A percentile compares a stretch with the other conserved stretches of the same genome.
These are phyloP conservation scores for Teunomyces tritomae DNA, from an alignment of 805 yeast species.

Conservation along the genomic window DNA sequence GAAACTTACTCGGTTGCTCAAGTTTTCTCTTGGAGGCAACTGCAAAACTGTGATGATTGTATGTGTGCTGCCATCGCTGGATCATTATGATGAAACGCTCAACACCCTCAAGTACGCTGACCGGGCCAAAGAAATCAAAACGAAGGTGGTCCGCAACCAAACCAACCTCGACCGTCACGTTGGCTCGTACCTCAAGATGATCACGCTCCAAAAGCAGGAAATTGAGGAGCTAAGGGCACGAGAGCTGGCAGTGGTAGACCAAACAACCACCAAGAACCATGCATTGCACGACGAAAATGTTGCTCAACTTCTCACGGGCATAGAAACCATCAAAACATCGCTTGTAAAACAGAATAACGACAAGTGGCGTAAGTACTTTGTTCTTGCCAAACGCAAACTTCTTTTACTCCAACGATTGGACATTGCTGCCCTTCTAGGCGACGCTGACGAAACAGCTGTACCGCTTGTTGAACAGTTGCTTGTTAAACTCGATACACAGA, in stretches of 20 bases:
- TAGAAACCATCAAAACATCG: conserved; percentile 40
- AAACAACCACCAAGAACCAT: conserved; percentile 33
- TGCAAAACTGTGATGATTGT: conserved; percentile 96
- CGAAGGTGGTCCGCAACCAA: conserved; percentile 70
- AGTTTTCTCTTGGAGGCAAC: conserved; percentile 89
- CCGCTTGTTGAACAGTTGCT: conserved; percentile 30
- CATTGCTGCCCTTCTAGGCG: conserved; percentile 16
- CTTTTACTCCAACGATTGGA: conserved; percentile 44
- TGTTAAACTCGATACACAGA: conserved; percentile 40
- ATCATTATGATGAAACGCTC: conserved; percentile 88
- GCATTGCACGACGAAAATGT: conserved; percentile 38
- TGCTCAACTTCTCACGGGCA: conserved; percentile 37
- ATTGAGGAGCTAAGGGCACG: conserved; percentile 64
- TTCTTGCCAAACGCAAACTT: conserved; percentile 47
- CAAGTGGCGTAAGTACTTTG: conserved; percentile 40
- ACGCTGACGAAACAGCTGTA: background rate
- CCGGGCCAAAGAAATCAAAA: conserved; percentile 86
- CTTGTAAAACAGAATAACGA: conserved; percentile 44
- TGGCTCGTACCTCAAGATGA: conserved; percentile 79
- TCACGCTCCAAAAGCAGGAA: conserved; percentile 73
- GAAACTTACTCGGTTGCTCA: conserved; percentile 79
- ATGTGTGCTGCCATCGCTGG: conserved; percentile 82
- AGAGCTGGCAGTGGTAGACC: conserved; percentile 44
- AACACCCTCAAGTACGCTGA: conserved; percentile 90
- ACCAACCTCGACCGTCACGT: conserved; percentile 79